Evolutionary conservation across 495 filamentous ascomycete species (phyloP), one percentile per base, ranked within the genome.

Genomic region (Penicillium waksmanii): DNA sequence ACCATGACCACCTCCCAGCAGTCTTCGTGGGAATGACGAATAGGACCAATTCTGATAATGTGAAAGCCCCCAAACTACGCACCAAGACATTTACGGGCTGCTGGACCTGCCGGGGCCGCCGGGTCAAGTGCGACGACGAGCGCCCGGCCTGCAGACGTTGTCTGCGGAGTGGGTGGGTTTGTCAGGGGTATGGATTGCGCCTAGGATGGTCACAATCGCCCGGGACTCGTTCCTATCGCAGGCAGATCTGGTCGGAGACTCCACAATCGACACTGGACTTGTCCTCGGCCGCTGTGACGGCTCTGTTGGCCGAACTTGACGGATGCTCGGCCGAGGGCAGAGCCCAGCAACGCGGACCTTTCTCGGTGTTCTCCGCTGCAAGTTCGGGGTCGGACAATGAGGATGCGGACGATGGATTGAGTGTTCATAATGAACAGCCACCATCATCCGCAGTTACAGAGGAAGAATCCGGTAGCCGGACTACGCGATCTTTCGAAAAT

Each of bases 111-210:
- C 74, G 76, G 46, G 66, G 68, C 23, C 70, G 78, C 40, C 65
- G 72, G 33, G 70, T 80, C 15, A 80, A 80, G 53, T 81, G 78
- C 46, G 78, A 79, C 50, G 77, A 80, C 46, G 62, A 68, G 27
- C 70, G 68, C 19, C 78, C 78, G 0, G 56, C 58, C 19, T 81
- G 78, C 54, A 60, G 66, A 17, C 68, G 73, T 46, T 81, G 78
- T 63, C 46, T 54, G 8, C 72, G 57, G 15, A 75, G 70, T 11
- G 76, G 77, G 19, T 66, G 73, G 38, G 68, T 64, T 17, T 81
- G 78, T 55, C 75, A 76, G 42, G 78, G 78, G 12, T 81, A 79
- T 62, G 61, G 62, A 6, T 17, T 68, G 54, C 68, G 66, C 27
- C 53, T 71, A 40, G 66, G 61, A 63, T 69, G 66, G 69, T 61